A percentile compares a stretch with the other conserved stretches of the same genome.
phyloP scores from a whole-genome alignment of 2,329 filamentous ascomycete genomes.

The Phialocephala sp. region DNA sequence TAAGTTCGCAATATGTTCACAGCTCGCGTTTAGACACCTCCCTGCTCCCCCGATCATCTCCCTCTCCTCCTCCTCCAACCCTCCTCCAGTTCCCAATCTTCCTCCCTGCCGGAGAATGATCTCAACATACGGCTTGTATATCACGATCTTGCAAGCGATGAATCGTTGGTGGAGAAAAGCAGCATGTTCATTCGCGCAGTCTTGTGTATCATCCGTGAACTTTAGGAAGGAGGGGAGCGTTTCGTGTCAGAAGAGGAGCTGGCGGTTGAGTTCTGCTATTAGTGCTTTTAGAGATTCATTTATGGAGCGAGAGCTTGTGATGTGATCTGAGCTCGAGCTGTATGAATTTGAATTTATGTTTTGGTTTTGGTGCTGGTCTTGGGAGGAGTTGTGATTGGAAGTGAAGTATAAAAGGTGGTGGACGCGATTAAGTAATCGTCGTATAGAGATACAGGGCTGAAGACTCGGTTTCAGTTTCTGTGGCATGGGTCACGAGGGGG shows the following conservation, averaged over 20 bases:
- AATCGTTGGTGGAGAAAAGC: conserved; percentile 58
- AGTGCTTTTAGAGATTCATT: conserved; percentile 22
- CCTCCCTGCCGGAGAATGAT: conserved; percentile 38
- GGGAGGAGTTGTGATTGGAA: conserved; percentile 37
- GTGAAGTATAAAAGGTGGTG: conserved; percentile 55
- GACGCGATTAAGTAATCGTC: conserved; percentile 54
- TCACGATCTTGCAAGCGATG: conserved; percentile 57
- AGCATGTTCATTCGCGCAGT: conserved; percentile 48
- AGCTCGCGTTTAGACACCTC: conserved; percentile 47
- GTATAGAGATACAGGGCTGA: conserved; percentile 59
- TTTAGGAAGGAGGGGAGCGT: conserved; percentile 51
- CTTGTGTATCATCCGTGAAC: conserved; percentile 46
- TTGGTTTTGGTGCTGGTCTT: conserved; percentile 2
- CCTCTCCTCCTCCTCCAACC: conserved; percentile 6
- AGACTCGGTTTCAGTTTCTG: conserved; percentile 44
- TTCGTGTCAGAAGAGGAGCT: conserved; percentile 56
- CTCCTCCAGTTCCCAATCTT: conserved; percentile 26
- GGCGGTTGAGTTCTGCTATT: conserved; percentile 51
- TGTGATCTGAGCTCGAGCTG: too few relatives aligned
- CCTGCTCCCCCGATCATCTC: conserved; percentile 29
- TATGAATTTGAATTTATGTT: too few relatives aligned
- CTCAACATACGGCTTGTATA: conserved; percentile 57
- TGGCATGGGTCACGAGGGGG: conserved; percentile 51
- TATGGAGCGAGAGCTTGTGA: too few relatives aligned
- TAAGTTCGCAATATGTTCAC: conserved; percentile 55